These are phyloP conservation scores for Agrostemma githago DNA, from an alignment of 148 eudicot species.

Conservation along the genomic window DNA sequence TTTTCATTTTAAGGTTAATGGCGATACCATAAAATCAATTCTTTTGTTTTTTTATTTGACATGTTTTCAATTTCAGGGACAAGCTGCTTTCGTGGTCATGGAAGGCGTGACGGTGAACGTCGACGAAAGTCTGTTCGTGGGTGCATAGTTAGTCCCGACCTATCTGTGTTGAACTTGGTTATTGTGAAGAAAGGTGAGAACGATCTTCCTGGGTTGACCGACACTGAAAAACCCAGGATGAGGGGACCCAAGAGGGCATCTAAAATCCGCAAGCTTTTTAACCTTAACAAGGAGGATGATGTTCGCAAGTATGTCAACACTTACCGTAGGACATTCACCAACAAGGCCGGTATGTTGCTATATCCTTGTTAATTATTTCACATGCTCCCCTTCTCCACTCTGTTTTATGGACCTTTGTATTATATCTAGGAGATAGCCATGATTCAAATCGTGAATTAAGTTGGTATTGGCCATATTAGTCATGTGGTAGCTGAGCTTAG, in stretches of 20 bases:
- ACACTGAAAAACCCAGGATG: conserved; percentile 85
- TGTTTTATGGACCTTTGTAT: background rate
- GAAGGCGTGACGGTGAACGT: conserved; percentile 82
- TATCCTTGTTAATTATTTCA: background rate
- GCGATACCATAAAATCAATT: background rate
- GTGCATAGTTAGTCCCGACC: conserved; percentile 75
- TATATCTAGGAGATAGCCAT: too few relatives aligned
- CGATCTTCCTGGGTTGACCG: conserved; percentile 78
- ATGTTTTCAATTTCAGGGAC: conserved; percentile 36
- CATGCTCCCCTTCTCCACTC: background rate
- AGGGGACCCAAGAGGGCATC: conserved; percentile 93
- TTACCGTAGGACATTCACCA: conserved; percentile 69
- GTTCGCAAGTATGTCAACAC: conserved; percentile 89
- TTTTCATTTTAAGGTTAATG: background rate
- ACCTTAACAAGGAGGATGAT: conserved; percentile 83
- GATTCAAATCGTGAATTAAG: too few relatives aligned
- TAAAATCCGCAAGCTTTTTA: conserved; percentile 82
- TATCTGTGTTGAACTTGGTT: conserved; percentile 73
- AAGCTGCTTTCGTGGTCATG: conserved; percentile 73
- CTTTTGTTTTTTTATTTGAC: background rate
- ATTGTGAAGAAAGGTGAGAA: conserved; percentile 85
- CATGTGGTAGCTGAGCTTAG: too few relatives aligned
- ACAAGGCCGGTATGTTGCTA: conserved; percentile 45
- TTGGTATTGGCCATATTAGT: background rate
- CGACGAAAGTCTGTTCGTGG: conserved; percentile 85